Conservation (phyloP, 2,329 filamentous ascomycete genomes). For the Cytospora leucostoma region DNA sequence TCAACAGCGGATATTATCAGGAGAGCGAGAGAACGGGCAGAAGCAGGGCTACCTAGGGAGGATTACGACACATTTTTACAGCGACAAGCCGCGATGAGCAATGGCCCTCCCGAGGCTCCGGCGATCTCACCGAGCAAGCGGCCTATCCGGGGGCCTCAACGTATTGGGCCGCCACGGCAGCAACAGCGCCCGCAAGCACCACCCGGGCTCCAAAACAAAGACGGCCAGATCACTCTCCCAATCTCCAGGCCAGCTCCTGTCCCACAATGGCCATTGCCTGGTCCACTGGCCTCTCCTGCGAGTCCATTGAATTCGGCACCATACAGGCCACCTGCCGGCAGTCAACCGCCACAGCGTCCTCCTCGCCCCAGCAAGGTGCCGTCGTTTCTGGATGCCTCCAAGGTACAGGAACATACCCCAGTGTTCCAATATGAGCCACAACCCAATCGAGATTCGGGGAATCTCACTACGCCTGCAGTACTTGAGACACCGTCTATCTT, state of each 20-base stretch:
- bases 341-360: slow-evolving; percentile 57
- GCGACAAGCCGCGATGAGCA: slow-evolving; percentile 31
- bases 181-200: slow-evolving; percentile 39
- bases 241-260: slow-evolving; percentile 57
- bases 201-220: slow-evolving; percentile 39
- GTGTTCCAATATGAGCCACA: slow-evolving; percentile 51
- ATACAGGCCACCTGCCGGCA: slow-evolving; percentile 54
- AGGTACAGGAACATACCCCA: slow-evolving; percentile 57
- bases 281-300: slow-evolving; percentile 40
- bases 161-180: slow-evolving; percentile 31
- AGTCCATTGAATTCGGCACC: slow-evolving; percentile 40
- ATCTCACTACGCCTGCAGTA: slow-evolving; percentile 37
- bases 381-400: slow-evolving; percentile 58
- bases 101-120: slow-evolving; percentile 31
- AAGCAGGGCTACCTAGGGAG: slow-evolving; percentile 43
- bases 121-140: slow-evolving; percentile 36
- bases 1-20: slow-evolving; percentile 52
- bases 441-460: slow-evolving; percentile 40
- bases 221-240: slow-evolving; percentile 44
- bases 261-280: slow-evolving; percentile 57
- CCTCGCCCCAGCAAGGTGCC: slow-evolving; percentile 62
- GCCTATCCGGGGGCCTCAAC: slow-evolving; percentile 30
- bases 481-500: slow-evolving; percentile 52
- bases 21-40: slow-evolving; percentile 56
- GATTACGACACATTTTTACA: slow-evolving; percentile 34